Base-by-base conservation (phyloP, 2,329 filamentous ascomycete genomes). In the Mycocentrospora acerina region DNA sequence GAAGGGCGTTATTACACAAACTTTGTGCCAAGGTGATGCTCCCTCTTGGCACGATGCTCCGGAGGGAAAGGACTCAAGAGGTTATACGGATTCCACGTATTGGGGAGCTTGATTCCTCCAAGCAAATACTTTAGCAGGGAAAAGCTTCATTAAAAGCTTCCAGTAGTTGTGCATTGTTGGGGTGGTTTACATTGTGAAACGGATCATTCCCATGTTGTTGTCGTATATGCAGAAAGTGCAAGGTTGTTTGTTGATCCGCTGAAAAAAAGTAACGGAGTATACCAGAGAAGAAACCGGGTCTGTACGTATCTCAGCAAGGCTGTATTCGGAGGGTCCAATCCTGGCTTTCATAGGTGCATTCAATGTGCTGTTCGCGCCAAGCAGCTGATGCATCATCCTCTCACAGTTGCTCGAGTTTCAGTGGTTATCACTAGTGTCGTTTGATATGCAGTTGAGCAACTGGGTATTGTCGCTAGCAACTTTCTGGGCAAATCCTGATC, bases 11-110 rank as follows among this genome's bases (percentile, higher is more conserved):
- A 39, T 48, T 19, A 41, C 35, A 54, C 46, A 47, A 31, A 39
- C 19, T 35, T 32, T 24, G 35, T 16, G 53, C 53, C 51, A 54
- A 56, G 53, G 24, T 42, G 51, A 54, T 53, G 42, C 44, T 27
- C 40, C 22, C 16, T 24, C 53, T 54, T 56, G 51, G 51, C 53
- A 18, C 29, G 44, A 38, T 32, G 37, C 33, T 49, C 40, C 52
- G 42, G 43, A 42, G 31, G 15, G 32, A 27, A 24, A n/a, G 24
- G 30, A 30, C 35, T 33, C 29, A 17, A 29, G 31, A 16, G 15
- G 30, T 37, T 33, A 42, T 37, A 39, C 37, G 33, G 13, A 13
- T 31, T 40, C 29, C 35, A 25, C 29, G 27, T 29, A 15, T 28
- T 32, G 24, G 34, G 27, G 31, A 27, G 27, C 53, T 54, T 56